Evolutionary conservation across 306 rosid genomes (phyloP).

Genomic region (Prosopis cineraria): DNA sequence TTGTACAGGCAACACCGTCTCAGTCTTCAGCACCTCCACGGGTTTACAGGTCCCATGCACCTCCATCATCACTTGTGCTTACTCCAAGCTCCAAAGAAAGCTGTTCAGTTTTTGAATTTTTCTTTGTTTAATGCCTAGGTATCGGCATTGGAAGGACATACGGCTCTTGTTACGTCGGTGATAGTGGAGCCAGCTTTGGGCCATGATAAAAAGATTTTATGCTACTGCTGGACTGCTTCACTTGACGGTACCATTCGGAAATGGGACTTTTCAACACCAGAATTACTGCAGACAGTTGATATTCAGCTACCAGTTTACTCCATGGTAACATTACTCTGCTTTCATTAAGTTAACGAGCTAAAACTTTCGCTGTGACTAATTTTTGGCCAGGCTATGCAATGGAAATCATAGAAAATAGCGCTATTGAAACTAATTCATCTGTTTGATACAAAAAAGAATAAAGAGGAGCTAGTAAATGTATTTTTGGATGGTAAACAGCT

Average conservation of each 20-base stretch:
- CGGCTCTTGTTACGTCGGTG: conserved; percentile 66
- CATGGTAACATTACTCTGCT: conserved; percentile 52
- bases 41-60: conserved; percentile 51
- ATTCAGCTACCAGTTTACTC: conserved; percentile 61
- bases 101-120: neutral
- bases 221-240: conserved; percentile 85
- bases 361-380: neutral
- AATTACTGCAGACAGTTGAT: conserved; percentile 62
- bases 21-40: conserved; percentile 80
- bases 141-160: conserved; percentile 69
- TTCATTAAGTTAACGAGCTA: neutral
- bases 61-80: neutral
- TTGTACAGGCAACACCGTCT: conserved; percentile 61
- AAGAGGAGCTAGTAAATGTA: neutral
- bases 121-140: conserved; percentile 21
- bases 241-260: conserved; percentile 79
- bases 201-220: conserved; percentile 41
- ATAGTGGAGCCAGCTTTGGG: conserved; percentile 59
- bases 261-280: conserved; percentile 78
- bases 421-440: neutral
- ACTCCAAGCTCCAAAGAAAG: neutral
- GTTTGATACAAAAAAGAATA: neutral
- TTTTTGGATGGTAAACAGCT: neutral
- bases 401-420: neutral
- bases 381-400: neutral